Conservation (phyloP, 1,284 basidiomycete species). For the Marasmius sp. region DNA sequence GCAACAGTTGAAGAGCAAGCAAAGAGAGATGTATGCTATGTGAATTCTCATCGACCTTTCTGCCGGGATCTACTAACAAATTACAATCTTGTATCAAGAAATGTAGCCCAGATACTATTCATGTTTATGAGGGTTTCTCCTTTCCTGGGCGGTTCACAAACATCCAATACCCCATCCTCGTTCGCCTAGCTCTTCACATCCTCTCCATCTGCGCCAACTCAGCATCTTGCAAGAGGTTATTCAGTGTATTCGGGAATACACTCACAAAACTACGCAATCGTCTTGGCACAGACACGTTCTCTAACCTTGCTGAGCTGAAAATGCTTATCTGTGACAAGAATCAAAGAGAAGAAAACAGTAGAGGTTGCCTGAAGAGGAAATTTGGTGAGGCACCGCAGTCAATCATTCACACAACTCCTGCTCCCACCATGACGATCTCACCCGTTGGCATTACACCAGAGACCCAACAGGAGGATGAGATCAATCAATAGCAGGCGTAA, state of each 20-base stretch:
- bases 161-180: too few species aligned
- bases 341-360: not conserved
- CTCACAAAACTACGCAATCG: slow-evolving; percentile 26
- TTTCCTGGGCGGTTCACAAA: not conserved
- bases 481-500: too few species aligned
- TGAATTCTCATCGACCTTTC: too few species aligned
- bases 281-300: slow-evolving; percentile 16
- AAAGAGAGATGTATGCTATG: too few species aligned
- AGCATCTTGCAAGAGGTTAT: slow-evolving; percentile 33
- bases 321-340: not conserved
- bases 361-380: not conserved
- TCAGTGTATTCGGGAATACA: slow-evolving; percentile 31
- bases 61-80: too few species aligned
- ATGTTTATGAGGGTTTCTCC: not conserved
- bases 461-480: not conserved
- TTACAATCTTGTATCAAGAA: too few species aligned
- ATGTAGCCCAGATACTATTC: too few species aligned
- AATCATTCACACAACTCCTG: not conserved
- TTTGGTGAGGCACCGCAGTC: not conserved
- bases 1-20: too few species aligned
- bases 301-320: slow-evolving; percentile 20
- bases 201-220: slow-evolving; percentile 34
- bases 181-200: too few species aligned
- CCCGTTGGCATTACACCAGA: not conserved
- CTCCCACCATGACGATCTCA: not conserved